A percentile compares a stretch with the other conserved stretches of the same genome.
Conservation (phyloP, 176 grass and related monocot species). For the Carex parvula region DNA sequence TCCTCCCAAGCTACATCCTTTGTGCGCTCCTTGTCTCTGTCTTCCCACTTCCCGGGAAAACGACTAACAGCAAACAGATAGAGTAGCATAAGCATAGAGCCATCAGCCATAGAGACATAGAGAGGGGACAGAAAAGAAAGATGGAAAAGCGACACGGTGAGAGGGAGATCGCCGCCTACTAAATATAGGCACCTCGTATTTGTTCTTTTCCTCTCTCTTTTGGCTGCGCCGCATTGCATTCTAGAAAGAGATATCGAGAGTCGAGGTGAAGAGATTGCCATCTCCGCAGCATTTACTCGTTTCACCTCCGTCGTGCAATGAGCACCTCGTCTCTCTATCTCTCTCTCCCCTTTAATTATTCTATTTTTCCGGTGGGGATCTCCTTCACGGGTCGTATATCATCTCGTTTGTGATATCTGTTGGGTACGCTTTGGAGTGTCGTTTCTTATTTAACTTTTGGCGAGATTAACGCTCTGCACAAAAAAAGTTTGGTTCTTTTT, state of each 20-base stretch:
- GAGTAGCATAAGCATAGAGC: background rate
- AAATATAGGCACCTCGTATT: background rate
- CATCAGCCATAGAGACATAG: background rate
- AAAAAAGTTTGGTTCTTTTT: conserved; percentile 1
- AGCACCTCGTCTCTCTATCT: background rate
- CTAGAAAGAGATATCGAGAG: conserved; percentile 7
- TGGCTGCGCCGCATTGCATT: background rate
- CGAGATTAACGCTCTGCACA: background rate
- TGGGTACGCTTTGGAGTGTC: conserved; percentile 19
- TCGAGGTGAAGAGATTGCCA: background rate
- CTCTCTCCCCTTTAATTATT: background rate
- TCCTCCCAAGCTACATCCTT: background rate
- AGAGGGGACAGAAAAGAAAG: background rate
- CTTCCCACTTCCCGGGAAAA: conserved; percentile 30
- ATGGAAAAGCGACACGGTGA: background rate
- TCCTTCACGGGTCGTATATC: conserved; percentile 2
- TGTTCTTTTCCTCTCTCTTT: background rate
- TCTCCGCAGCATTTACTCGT: conserved; percentile 4
- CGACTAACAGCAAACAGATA: background rate
- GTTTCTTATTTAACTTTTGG: background rate
- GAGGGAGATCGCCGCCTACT: conserved; percentile 5
- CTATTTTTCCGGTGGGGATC: conserved; percentile 12
- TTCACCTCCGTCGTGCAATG: background rate
- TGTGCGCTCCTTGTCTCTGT: conserved; percentile 1
- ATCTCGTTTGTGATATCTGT: conserved; percentile 14